Base-by-base conservation (phyloP, 306 rosid species). In the Neltuma alba region DNA sequence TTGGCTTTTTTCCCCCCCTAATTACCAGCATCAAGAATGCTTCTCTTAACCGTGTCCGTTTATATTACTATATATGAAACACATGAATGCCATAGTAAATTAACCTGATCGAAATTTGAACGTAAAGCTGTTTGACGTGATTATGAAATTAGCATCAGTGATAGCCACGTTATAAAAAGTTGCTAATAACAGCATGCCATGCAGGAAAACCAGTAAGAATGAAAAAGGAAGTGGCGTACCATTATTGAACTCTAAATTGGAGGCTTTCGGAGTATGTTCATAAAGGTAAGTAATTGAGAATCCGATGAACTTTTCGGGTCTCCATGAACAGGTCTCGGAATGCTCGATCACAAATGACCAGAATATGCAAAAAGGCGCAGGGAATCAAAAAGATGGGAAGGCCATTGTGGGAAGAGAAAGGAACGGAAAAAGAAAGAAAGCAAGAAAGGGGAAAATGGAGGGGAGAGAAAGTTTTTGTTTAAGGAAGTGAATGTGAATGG, bases 401-500 rank as follows among this genome's bases (percentile, higher is more conserved):
- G 62, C 48, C 69, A 79, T 58, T 58, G 54, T 37, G 77, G 38
- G 76, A 42, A 61, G 70, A 68, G 11, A 80, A 15, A 42, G 52
- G 78, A 68, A 42, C 74, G 70, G 68, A 62, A 74, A 60, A 34
- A 37, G n/a, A 7, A 44, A 44, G 47, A 16, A 44, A 15, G 15
- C 74, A 61, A 21, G 61, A 76, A 73, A 44, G 48, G 81, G 34
- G 42, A 28, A 85, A 77, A 58, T 16, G 50, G 76, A 14, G 72
- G 77, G 73, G 47, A 52, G 79, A 36, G 80, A 57, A 72, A 76
- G 61, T 74, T 70, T 70, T 6, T 71, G 73, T 55, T 78, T 44
- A 82, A 48, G 80, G 70, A 80, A 69, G 81, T 54, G 92, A 85
- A 78, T 79, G 75, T 75, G 86, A 85, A 93, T 88, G 75, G 40